Evolutionary conservation across 2,329 filamentous ascomycete genomes (phyloP).

Genomic region (Trichoderma pleuroti): DNA sequence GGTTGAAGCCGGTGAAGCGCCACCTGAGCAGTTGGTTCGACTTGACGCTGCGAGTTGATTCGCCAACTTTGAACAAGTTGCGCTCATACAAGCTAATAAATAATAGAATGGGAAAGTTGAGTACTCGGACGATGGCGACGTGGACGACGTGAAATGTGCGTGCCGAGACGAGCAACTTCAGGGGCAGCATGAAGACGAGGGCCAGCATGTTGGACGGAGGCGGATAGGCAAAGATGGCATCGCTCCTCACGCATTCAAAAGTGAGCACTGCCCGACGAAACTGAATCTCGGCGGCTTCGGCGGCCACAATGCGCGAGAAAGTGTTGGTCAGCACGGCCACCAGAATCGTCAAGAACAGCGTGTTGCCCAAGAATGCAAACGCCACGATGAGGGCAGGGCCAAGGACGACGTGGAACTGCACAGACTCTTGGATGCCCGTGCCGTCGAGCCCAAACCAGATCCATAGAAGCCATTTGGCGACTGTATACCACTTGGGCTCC

Average conservation of each 20-base stretch:
- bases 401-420: slow-evolving; percentile 62
- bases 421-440: slow-evolving; percentile 48
- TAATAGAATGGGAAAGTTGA: slow-evolving; percentile 63
- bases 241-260: slow-evolving; percentile 70
- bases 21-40: slow-evolving; percentile 31
- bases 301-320: slow-evolving; percentile 65
- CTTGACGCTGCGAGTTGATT: slow-evolving; percentile 40
- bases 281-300: slow-evolving; percentile 66
- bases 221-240: slow-evolving; percentile 66
- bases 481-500: slow-evolving; percentile 46
- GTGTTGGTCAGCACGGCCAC: slow-evolving; percentile 72
- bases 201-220: slow-evolving; percentile 69
- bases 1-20: slow-evolving; percentile 49
- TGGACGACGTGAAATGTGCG: slow-evolving; percentile 70
- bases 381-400: slow-evolving; percentile 67
- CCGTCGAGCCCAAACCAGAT: slow-evolving; percentile 76
- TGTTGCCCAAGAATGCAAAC: slow-evolving; percentile 72
- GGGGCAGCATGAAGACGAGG: slow-evolving; percentile 58
- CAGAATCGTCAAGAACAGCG: slow-evolving; percentile 69
- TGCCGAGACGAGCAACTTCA: slow-evolving; percentile 60
- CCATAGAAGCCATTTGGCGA: slow-evolving; percentile 75
- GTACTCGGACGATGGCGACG: slow-evolving; percentile 57
- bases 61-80: not conserved
- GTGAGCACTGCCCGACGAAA: slow-evolving; percentile 69
- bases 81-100: slow-evolving; percentile 61